Base-by-base conservation (phyloP, 345 rosid genomes). In the Hibiscus syriacus region DNA sequence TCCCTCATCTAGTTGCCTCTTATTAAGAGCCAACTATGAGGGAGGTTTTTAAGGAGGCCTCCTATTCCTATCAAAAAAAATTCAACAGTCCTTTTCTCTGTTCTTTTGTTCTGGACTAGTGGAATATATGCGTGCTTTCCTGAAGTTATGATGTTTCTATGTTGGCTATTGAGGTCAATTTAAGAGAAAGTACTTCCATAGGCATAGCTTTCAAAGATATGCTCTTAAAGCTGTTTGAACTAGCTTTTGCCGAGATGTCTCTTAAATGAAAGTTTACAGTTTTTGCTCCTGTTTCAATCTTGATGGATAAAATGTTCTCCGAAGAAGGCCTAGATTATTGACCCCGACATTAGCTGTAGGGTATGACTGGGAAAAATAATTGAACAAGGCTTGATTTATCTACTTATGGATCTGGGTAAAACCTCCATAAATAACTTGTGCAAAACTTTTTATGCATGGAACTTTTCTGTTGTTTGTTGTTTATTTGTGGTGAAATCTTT, bases 301-400 rank as follows among this genome's bases (percentile, higher is more conserved):
- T n/a, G n/a, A n/a, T n/a, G n/a, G n/a, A 48, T 48, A 23, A 19
- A 64, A 49, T n/a, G n/a, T 64, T 65, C 27, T 65, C 16, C 22
- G 17, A 65, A n/a, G n/a, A n/a, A 64, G 17, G 22, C 27, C 43
- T 65, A 11, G 11, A 5, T 29, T 48, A 29, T 49, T 49, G 17
- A 30, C 20, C 45, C 45, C 30, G 13, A 20, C 4, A 22, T 65
- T 29, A 26, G 56, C 19, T 65, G 29, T 29, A 23, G 13, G 54
- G 39, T 49, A 36, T 53, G 3, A 25, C 26, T 45, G 36, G 34
- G 36, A 6, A 43, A 38, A 1, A 9, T 25, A 43, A 10, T 7
- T 43, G 46, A 23, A 22, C 6, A 48, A 5, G 25, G 46, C 34
- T 52, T 12, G 20, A 12, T 52, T 50, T 66, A 29, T 34, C 70